Percentiles rank a stretch among this genome's conserved stretches.
These are phyloP conservation scores for Nicotiana paniculata DNA, from an alignment of 257 asterid genomes.

Conservation along the genomic window DNA sequence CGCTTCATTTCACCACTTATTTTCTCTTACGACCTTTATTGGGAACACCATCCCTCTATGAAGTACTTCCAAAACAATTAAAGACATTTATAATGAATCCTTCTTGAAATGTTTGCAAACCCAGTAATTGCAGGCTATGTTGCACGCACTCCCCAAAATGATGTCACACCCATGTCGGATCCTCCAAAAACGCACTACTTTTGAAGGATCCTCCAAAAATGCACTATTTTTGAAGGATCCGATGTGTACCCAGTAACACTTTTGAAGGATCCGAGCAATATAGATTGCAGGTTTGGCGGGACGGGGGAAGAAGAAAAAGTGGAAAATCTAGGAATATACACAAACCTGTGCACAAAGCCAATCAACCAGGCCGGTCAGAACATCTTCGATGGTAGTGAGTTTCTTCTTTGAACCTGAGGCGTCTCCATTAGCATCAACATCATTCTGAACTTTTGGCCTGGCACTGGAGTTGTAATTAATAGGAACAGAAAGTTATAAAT, in stretches of 20 bases:
- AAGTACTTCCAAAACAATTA: not conserved
- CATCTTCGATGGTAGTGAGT: conserved; percentile 58
- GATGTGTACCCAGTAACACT: too few species aligned
- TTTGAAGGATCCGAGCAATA: too few species aligned
- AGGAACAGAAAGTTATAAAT: not conserved
- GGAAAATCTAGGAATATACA: not conserved
- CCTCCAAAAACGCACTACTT: too few species aligned
- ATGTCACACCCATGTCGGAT: too few species aligned
- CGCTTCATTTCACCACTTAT: not conserved
- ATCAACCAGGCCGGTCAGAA: conserved; percentile 76
- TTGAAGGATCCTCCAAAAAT: too few species aligned
- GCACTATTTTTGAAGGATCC: too few species aligned
- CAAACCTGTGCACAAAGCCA: conserved; percentile 93
- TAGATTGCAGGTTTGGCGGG: not conserved
- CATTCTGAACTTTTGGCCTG: conserved; percentile 51
- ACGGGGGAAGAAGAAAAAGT: not conserved
- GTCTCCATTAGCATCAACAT: conserved; percentile 42
- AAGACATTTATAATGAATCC: not conserved
- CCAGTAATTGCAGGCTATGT: not conserved
- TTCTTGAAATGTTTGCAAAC: not conserved
- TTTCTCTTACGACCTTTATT: not conserved
- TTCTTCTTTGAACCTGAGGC: conserved; percentile 51
- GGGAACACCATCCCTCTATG: not conserved
- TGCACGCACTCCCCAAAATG: too few species aligned
- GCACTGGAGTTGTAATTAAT: conserved; percentile 45